Evolutionary conservation across 257 asterid species (phyloP).

Genomic region (Fraxinus quadrangulata): DNA sequence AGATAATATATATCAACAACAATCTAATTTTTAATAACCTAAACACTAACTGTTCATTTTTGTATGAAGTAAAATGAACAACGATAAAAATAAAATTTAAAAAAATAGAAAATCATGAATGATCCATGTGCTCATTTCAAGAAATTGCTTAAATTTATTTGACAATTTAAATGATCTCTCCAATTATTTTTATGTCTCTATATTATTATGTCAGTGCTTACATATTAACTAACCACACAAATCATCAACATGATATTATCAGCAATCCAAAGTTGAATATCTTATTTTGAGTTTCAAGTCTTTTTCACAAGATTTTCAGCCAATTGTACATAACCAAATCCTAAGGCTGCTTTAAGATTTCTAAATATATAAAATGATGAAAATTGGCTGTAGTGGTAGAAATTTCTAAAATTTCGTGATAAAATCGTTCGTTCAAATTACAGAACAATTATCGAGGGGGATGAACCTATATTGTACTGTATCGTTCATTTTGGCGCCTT

Average conservation of each 20-base stretch:
- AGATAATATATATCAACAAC: neutral
- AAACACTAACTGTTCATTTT: neutral
- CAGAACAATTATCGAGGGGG: too few species aligned
- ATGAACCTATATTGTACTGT: neutral
- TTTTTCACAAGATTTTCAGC: neutral
- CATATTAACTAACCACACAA: neutral
- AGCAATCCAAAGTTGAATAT: neutral
- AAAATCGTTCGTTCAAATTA: neutral
- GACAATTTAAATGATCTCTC: too few species aligned
- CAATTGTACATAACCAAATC: too few species aligned
- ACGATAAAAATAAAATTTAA: too few species aligned
- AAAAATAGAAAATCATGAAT: too few species aligned
- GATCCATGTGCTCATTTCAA: neutral
- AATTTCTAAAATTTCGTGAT: too few species aligned
- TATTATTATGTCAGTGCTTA: neutral
- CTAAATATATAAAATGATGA: too few species aligned
- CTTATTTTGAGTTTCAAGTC: constrained; percentile 24
- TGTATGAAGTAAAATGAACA: too few species aligned
- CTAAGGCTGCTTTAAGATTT: too few species aligned
- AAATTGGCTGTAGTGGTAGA: too few species aligned
- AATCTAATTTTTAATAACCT: neutral
- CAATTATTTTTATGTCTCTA: too few species aligned
- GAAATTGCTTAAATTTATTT: too few species aligned
- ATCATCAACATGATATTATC: neutral
- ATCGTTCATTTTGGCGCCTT: constrained; percentile 37